phyloP scores from a whole-genome alignment of 208 protist species.

The Lotmaria passim region DNA sequence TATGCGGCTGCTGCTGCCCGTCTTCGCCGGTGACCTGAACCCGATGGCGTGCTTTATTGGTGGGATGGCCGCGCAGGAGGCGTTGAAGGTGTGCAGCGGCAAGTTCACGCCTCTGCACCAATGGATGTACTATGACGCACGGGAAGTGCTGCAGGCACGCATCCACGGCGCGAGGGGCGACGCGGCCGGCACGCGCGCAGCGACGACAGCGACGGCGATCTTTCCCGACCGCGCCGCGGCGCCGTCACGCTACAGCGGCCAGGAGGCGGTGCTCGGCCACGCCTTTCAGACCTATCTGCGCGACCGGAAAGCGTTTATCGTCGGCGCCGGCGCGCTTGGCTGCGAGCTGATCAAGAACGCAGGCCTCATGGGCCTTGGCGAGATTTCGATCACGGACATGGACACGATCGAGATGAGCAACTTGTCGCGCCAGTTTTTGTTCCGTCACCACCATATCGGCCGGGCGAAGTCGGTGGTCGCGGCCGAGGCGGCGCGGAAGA shows the following conservation, averaged over 20 bases:
- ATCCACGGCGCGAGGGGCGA: conserved; percentile 29
- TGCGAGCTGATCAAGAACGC: conserved; percentile 99
- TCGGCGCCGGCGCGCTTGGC: conserved; percentile 98
- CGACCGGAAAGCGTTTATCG: conserved; percentile 92
- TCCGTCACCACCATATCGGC: conserved; percentile 96
- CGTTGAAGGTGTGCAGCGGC: conserved; percentile 94
- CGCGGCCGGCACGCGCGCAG: background rate
- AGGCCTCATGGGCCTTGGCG: conserved; percentile 97
- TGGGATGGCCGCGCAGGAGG: conserved; percentile 96
- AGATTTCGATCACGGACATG: conserved; percentile 98
- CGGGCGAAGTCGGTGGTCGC: conserved; percentile 96
- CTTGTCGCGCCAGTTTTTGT: conserved; percentile 99
- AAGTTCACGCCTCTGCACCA: conserved; percentile 97
- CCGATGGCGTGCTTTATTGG: conserved; percentile 95
- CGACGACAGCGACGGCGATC: background rate
- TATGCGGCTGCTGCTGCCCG: conserved; percentile 50
- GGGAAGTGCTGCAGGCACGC: conserved; percentile 86
- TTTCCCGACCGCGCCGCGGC: conserved; percentile 17
- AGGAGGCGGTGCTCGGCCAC: conserved; percentile 96
- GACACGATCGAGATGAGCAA: conserved; percentile 99
- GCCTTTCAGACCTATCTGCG: conserved; percentile 87
- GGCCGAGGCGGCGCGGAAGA: conserved; percentile 85
- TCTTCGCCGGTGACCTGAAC: conserved; percentile 81
- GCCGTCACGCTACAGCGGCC: conserved; percentile 92
- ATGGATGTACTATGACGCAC: conserved; percentile 96